Percentiles rank a stretch among this genome's conserved stretches.
These are phyloP conservation scores for Taiozyma sp. DNA, from an alignment of 1,139 yeast species.

Conservation along the genomic window DNA sequence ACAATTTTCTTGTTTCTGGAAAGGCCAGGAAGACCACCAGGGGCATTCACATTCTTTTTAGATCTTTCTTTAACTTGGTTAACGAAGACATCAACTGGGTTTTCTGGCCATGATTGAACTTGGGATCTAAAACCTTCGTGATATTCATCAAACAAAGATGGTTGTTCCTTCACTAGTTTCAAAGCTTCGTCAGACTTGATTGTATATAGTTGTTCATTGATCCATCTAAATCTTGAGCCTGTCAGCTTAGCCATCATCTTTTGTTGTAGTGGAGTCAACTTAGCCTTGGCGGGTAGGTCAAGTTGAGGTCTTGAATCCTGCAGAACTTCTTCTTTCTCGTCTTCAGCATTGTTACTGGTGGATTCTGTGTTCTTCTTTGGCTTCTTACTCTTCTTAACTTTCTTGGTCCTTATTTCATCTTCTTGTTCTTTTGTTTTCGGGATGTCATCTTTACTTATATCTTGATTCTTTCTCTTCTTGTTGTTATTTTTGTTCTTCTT, in stretches of 20 bases:
- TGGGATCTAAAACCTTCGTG: slow-evolving; percentile 94
- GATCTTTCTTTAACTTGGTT: slow-evolving; percentile 60
- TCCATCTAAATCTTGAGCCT: slow-evolving; percentile 97
- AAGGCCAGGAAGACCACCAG: slow-evolving; percentile 87
- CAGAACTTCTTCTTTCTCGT: slow-evolving; percentile 3
- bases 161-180: slow-evolving; percentile 68
- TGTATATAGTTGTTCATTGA: slow-evolving; percentile 91
- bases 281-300: slow-evolving; percentile 27
- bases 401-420: slow-evolving; percentile 3
- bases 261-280: slow-evolving; percentile 85
- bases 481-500: slow-evolving; percentile 28
- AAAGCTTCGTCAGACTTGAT: slow-evolving; percentile 75
- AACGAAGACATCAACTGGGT: slow-evolving; percentile 89
- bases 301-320: slow-evolving; percentile 13
- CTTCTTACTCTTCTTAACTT: slow-evolving; percentile 4
- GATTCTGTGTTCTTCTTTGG: background rate
- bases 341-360: background rate
- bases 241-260: slow-evolving; percentile 93
- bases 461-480: slow-evolving; percentile 25
- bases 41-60: slow-evolving; percentile 73
- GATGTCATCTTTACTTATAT: background rate
- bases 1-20: slow-evolving; percentile 49
- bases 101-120: slow-evolving; percentile 96
- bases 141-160: slow-evolving; percentile 86
- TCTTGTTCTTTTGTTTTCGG: slow-evolving; percentile 3